Evolutionary conservation across 1,139 yeast genomes (phyloP).

Genomic region (Protomyces gravidus): DNA sequence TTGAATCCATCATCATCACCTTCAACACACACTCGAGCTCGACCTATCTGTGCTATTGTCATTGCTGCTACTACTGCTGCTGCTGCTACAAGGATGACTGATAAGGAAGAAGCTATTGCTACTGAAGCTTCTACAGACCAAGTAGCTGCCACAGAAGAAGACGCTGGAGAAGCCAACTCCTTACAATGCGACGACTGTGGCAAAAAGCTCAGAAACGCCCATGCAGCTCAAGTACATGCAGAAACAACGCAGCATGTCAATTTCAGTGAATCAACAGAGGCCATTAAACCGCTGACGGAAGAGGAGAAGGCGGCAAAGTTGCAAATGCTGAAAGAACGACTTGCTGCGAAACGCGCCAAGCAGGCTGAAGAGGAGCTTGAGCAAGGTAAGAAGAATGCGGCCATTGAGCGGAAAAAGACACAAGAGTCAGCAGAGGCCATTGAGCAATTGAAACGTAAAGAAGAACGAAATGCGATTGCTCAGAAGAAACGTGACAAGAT

Average conservation of each 20-base stretch:
- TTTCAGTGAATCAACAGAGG: slow-evolving; percentile 34
- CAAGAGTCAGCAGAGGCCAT: slow-evolving; percentile 38
- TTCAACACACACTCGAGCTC: too few relatives aligned
- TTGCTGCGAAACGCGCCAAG: slow-evolving; percentile 39
- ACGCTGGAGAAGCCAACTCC: slow-evolving; percentile 31
- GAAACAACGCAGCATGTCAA: slow-evolving; percentile 32
- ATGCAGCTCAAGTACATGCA: slow-evolving; percentile 33
- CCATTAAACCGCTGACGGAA: slow-evolving; percentile 36
- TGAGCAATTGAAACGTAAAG: slow-evolving; percentile 41
- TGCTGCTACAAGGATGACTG: too few relatives aligned
- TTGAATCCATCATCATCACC: too few relatives aligned
- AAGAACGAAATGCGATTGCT: slow-evolving; percentile 41
- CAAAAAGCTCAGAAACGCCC: slow-evolving; percentile 30
- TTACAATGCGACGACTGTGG: slow-evolving; percentile 34
- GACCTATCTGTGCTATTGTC: too few relatives aligned
- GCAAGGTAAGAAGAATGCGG: slow-evolving; percentile 36
- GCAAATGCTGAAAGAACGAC: slow-evolving; percentile 38
- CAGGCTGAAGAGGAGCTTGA: slow-evolving; percentile 35
- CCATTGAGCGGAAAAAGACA: slow-evolving; percentile 39
- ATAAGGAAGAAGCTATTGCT: not conserved
- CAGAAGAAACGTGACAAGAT: slow-evolving; percentile 38
- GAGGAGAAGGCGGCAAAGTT: slow-evolving; percentile 40
- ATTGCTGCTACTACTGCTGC: too few relatives aligned
- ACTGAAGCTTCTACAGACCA: not conserved
- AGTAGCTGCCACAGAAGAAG: not conserved